A percentile compares a stretch with the other conserved stretches of the same genome.
phyloP scores from a whole-genome alignment of 2,329 filamentous ascomycete genomes.

The Drechslerella coelobrocha region DNA sequence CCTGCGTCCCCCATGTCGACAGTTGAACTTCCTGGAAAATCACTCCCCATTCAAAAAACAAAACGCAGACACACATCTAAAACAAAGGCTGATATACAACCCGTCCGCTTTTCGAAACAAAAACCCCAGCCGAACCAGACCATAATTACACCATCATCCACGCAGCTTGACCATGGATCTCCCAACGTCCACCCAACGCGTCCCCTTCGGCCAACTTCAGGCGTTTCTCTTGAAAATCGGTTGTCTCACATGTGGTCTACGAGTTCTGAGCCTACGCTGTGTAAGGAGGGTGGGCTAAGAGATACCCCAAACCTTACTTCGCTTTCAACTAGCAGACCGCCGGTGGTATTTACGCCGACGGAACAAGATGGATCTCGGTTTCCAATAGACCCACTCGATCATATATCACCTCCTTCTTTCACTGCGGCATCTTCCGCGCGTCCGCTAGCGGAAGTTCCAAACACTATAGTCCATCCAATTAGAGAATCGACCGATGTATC shows the following conservation, averaged over 20 bases:
- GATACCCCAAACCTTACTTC: conserved; percentile 7
- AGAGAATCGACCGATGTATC: conserved; percentile 53
- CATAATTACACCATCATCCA: conserved; percentile 31
- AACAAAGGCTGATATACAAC: conserved; percentile 26
- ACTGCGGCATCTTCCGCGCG: background rate
- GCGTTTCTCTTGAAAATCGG: conserved; percentile 4
- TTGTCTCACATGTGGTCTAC: conserved; percentile 12
- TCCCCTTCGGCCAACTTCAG: conserved; percentile 1
- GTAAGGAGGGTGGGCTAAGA: conserved; percentile 7
- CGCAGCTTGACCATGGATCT: conserved; percentile 16
- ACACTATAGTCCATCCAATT: background rate
- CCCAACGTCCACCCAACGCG: background rate
- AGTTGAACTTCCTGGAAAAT: conserved; percentile 31
- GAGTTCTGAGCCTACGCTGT: conserved; percentile 14
- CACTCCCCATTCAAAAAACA: conserved; percentile 34
- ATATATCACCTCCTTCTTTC: background rate
- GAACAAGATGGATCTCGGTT: conserved; percentile 44
- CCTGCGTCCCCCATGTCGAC: conserved; percentile 40
- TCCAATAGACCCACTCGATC: background rate
- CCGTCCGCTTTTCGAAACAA: conserved; percentile 36
- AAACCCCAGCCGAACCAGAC: conserved; percentile 18
- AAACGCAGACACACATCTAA: conserved; percentile 46
- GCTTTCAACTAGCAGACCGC: conserved; percentile 12
- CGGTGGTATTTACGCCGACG: conserved; percentile 39
- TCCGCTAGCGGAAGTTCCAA: conserved; percentile 1